Base-by-base conservation (phyloP, 1,284 basidiomycete genomes). In the Marasmius oreades region DNA sequence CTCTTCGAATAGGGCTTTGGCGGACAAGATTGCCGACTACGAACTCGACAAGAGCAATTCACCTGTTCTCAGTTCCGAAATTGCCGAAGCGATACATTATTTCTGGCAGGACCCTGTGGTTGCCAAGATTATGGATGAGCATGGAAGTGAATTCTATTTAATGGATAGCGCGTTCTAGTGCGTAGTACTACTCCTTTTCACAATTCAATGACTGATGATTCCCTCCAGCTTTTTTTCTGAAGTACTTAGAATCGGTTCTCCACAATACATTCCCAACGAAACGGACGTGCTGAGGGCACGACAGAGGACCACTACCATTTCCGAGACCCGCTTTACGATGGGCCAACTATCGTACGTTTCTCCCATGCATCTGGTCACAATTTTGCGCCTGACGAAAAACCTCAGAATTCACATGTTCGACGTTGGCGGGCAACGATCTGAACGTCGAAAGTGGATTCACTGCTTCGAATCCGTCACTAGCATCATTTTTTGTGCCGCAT, bases 101-200 rank as follows among this genome's bases (percentile, higher is more conserved):
- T 74, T 98, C 5, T 96, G 94, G 93, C 84, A 90, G 62, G 96
- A 99, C 71, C 90, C 93, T 6, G 85, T 94, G 63, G 94, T 98
- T 33, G 82, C 88, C 0, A 81, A 81, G 55, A 80, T 98, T 24
- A 88, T 98, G 82, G 93, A 97, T 64, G 76, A 79, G 56, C 86
- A 91, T 60, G 81, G 81, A 39, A 90, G 82, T 69, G 89, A 97
- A 61, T 98, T 98, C 67, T 98, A 98, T 69, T 76, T 98, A 18
- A 98, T 98, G 95, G 96, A 98, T 71, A 94, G 87, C 51, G 95
- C 95, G 0, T 79, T 81, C 46, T 98, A 98, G 90, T 94, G 64
- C 68, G 90, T 28, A 33, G 53, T n/a, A 37, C 5, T 45, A 23
- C 23, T 16, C 26, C 26, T 47, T 10, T 23, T 5, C 10, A 34